Evolutionary conservation across 495 filamentous ascomycete genomes (phyloP).

Genomic region (Lentithecium fluviatile): DNA sequence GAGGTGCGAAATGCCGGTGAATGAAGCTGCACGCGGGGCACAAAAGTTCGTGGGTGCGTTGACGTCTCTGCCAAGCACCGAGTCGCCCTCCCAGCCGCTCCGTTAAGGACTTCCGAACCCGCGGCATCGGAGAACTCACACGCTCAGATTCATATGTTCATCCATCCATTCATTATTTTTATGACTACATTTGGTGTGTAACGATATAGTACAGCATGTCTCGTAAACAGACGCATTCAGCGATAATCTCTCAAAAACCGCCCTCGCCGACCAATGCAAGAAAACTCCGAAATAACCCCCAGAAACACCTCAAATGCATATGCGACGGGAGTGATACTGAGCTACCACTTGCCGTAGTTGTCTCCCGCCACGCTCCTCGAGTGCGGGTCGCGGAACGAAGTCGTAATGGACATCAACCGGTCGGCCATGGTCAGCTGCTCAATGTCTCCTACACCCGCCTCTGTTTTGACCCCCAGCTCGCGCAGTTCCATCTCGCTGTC

Average conservation of each 20-base stretch:
- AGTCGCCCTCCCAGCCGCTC: not conserved
- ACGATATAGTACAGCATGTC: no score
- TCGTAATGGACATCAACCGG: conserved; percentile 38
- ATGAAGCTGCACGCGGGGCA: not conserved
- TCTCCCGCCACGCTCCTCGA: not conserved
- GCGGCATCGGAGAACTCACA: not conserved
- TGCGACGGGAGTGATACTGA: not conserved
- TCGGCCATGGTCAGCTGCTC: conserved; percentile 42
- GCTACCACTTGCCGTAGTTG: not conserved
- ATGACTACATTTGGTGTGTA: not conserved
- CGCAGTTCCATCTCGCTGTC: conserved; percentile 31
- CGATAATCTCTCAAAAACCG: no score
- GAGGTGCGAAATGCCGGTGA: not conserved
- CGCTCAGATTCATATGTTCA: not conserved
- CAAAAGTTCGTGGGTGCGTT: not conserved
- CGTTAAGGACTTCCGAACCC: not conserved
- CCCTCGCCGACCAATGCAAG: no score
- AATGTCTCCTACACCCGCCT: conserved; percentile 31
- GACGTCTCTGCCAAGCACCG: not conserved
- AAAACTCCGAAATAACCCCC: not conserved
- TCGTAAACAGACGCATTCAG: no score
- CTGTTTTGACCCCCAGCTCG: conserved; percentile 25
- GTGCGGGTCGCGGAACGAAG: conserved; percentile 26
- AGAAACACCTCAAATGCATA: not conserved
- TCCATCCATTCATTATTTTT: not conserved